Evolutionary conservation across 2,329 filamentous ascomycete genomes (phyloP).

Genomic region (Macrophomina pseudophaseolina): DNA sequence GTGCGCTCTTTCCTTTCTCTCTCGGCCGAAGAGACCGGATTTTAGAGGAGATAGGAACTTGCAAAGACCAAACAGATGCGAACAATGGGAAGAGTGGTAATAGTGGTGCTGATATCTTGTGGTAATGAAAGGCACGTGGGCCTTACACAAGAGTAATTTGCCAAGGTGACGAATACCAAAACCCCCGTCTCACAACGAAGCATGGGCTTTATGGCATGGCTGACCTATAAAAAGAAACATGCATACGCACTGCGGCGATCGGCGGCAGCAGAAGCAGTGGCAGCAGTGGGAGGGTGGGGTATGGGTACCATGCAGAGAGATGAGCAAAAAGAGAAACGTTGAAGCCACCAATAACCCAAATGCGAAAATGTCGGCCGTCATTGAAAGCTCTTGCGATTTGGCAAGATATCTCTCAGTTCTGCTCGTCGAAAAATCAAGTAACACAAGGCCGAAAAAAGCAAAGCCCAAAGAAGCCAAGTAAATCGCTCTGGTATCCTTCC

Average conservation of each 20-base stretch:
- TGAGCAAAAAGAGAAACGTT: neutral
- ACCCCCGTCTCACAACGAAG: conserved; percentile 11
- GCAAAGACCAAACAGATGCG: neutral
- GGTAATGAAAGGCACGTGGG: conserved; percentile 21
- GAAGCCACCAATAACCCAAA: neutral
- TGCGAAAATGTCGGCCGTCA: conserved; percentile 4
- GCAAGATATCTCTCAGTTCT: conserved; percentile 1
- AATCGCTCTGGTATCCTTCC: conserved; percentile 19
- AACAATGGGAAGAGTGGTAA: neutral
- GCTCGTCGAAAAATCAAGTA: conserved; percentile 10
- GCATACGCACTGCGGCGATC: conserved; percentile 12
- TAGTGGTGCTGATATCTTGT: neutral
- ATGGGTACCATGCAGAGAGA: conserved; percentile 16
- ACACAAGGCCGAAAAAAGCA: conserved; percentile 18
- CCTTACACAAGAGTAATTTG: conserved; percentile 3
- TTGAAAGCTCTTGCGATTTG: conserved; percentile 4
- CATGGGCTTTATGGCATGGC: conserved; percentile 22
- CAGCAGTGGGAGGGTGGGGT: neutral
- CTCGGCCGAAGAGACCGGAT: neutral
- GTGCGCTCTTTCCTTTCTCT: too few relatives aligned
- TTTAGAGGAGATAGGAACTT: neutral
- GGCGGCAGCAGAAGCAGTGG: neutral
- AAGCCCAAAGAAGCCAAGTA: conserved; percentile 15
- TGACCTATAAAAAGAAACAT: conserved; percentile 25
- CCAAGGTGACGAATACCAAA: conserved; percentile 19